phyloP scores from a whole-genome alignment of 2,329 filamentous ascomycete species.

The Lecanicillium sp. region DNA sequence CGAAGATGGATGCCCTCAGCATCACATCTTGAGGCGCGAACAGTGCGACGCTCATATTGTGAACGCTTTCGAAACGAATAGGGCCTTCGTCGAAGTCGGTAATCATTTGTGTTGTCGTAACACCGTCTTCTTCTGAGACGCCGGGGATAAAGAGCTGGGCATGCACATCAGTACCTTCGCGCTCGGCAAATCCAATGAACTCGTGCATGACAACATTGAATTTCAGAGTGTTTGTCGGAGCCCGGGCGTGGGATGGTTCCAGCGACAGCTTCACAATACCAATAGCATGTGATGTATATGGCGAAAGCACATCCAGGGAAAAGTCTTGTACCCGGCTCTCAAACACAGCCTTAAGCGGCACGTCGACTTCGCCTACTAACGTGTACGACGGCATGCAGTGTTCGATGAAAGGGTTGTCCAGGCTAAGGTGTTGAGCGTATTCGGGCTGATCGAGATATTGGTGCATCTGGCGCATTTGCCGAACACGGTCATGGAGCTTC shows the following conservation, averaged over 20 bases:
- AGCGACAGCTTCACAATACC: conserved; percentile 87
- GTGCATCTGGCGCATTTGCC: conserved; percentile 92
- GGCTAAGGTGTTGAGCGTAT: conserved; percentile 84
- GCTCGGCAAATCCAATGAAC: conserved; percentile 86
- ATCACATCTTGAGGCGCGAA: conserved; percentile 64
- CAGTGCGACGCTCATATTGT: conserved; percentile 91
- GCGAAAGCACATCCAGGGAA: conserved; percentile 80
- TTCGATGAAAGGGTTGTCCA: conserved; percentile 91
- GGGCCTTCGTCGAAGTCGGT: conserved; percentile 88
- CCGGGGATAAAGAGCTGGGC: conserved; percentile 95
- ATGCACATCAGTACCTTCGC: conserved; percentile 92
- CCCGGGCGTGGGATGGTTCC: conserved; percentile 88
- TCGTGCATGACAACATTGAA: conserved; percentile 99
- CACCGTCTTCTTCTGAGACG: conserved; percentile 80
- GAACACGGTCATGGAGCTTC: conserved; percentile 81
- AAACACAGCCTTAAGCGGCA: conserved; percentile 88
- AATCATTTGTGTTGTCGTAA: conserved; percentile 93
- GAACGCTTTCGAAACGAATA: conserved; percentile 92
- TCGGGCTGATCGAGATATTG: conserved; percentile 95
- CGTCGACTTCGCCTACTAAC: conserved; percentile 84
- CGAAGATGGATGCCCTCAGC: conserved; percentile 84
- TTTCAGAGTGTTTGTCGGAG: conserved; percentile 86
- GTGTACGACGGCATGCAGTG: conserved; percentile 88
- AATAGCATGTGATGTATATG: conserved; percentile 84
- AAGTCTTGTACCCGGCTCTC: conserved; percentile 94